Conservation (phyloP, 2,329 filamentous ascomycete species). For the Zymoseptoria pseudotritici region DNA sequence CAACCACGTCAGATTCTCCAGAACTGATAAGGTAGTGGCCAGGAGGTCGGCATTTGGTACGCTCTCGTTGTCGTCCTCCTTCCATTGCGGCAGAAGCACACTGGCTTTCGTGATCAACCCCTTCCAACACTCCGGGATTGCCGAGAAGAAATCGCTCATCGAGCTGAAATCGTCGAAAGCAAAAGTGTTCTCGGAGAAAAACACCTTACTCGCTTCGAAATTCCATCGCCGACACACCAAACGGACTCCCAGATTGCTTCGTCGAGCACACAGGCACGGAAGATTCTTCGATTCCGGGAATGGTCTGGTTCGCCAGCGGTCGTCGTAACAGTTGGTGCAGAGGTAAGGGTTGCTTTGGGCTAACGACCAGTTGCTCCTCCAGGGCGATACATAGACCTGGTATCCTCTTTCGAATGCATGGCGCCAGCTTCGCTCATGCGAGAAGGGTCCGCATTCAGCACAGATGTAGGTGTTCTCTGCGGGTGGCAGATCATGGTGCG, state of each 20-base stretch:
- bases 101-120: background rate
- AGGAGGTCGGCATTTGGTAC: background rate
- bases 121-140: constrained; percentile 1
- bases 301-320: constrained; percentile 2
- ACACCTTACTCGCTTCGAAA: constrained; percentile 8
- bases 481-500: background rate
- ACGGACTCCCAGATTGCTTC: constrained; percentile 10
- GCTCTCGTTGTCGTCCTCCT: background rate
- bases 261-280: constrained; percentile 12
- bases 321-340: constrained; percentile 14
- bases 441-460: background rate
- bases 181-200: constrained; percentile 15
- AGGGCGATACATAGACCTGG: constrained; percentile 5
- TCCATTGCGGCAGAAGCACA: background rate
- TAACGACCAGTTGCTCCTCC: constrained; percentile 13
- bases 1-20: background rate
- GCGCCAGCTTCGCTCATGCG: background rate
- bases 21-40: background rate
- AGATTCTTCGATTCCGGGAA: constrained; percentile 4
- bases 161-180: constrained; percentile 11
- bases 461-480: background rate
- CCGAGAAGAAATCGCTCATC: constrained; percentile 1
- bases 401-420: background rate
- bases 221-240: constrained; percentile 15
- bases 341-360: constrained; percentile 10